Evolutionary conservation across 805 yeast species (phyloP), one percentile per base, ranked within the genome.

Genomic region (Saturnispora zaruensis): DNA sequence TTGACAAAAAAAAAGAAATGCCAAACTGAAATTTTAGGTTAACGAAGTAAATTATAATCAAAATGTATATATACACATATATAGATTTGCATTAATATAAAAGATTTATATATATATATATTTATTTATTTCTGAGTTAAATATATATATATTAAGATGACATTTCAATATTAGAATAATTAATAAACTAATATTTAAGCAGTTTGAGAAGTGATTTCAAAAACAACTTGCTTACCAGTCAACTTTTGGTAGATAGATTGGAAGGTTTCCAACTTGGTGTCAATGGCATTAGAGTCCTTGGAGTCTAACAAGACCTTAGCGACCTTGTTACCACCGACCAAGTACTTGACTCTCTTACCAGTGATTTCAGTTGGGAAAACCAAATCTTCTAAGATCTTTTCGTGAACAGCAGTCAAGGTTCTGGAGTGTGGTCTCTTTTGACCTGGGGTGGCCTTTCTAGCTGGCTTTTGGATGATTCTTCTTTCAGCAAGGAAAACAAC

Each of bases 341-440:
- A 82, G 87, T 87, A 90, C 84, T 96, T 89, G 71, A 87, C 91
- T 81, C 99, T 89, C 89, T 93, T 93, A 76, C 99, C 99, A 64
- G 85, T 82, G 69, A 91, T 91, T 82, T 91, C 97, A 65, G 98
- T 90, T 77, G 99, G 99, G 97, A 85, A 91, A 63, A 93, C 99
- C 72, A 91, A 82, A 78, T 91, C 99, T 79, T 93, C 99, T 75
- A 91, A 87, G 78, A 91, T 79, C 76, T 88, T 87, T 79, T 93
- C 98, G 77, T 91, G 99, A 64, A 91, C 99, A 71, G 97, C 89
- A 66, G 96, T 83, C 75, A 93, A 82, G 70, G 99, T 91, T 86
- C 99, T 89, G 68, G 98, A 90, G 81, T 96, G 88, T 75, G 99
- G 99, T 83, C 99, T 90, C 90, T 93, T 90, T 81, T 93, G 99